Conservation (phyloP, 2,329 filamentous ascomycete species). For the Aspergillus sp. region DNA sequence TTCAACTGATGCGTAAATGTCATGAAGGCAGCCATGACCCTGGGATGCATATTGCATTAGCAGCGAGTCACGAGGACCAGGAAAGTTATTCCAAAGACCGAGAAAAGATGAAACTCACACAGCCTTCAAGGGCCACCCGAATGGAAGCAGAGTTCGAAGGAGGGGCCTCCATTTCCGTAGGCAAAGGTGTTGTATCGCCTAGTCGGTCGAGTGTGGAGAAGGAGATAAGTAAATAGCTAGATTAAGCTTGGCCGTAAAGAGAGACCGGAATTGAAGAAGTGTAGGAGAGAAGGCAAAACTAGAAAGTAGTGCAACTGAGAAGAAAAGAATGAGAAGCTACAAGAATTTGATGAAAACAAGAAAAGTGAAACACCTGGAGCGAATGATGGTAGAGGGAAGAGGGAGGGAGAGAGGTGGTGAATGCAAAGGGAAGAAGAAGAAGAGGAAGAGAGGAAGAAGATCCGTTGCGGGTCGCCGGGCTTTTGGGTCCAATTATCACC, state of each 20-base stretch:
- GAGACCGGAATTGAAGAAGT: not conserved
- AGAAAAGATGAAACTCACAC: conserved; percentile 56
- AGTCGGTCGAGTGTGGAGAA: not conserved
- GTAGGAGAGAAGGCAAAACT: not conserved
- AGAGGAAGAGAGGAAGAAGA: conserved; percentile 4
- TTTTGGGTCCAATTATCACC: not conserved
- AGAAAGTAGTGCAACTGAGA: not conserved
- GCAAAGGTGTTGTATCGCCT: not conserved
- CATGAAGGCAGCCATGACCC: conserved; percentile 89
- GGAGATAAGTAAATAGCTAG: not conserved
- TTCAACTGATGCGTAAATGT: conserved; percentile 80
- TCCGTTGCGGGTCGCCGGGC: conserved; percentile 4
- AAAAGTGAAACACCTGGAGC: not conserved
- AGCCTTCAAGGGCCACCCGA: conserved; percentile 82
- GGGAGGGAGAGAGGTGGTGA: conserved; percentile 1
- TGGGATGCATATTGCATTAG: conserved; percentile 35
- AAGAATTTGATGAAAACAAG: not conserved
- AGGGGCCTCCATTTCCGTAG: conserved; percentile 10
- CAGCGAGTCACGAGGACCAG: not conserved
- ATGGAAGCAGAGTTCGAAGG: conserved; percentile 36
- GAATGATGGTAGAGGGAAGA: not conserved
- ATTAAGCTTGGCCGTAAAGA: not conserved
- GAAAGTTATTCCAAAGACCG: not conserved
- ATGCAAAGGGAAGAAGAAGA: not conserved
- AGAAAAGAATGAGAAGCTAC: not conserved